Conservation (phyloP, 2,329 filamentous ascomycete species). For the Claviceps citrina region DNA sequence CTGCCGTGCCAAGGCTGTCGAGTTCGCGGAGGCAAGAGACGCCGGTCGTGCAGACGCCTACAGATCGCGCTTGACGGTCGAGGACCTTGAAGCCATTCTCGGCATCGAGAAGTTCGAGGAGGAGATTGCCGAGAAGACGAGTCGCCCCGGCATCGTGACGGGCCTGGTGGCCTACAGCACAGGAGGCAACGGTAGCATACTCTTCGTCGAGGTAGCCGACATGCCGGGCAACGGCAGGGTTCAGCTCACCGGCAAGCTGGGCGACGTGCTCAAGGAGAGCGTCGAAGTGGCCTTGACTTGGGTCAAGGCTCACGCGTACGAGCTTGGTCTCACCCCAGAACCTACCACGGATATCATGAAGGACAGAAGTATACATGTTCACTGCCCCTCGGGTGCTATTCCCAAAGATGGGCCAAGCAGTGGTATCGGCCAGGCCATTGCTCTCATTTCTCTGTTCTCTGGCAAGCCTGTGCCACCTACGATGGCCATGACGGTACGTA, state of each 20-base stretch:
- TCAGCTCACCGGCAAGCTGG: slow-evolving; percentile 89
- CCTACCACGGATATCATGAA: slow-evolving; percentile 90
- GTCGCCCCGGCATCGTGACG: slow-evolving; percentile 81
- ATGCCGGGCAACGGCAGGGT: slow-evolving; percentile 90
- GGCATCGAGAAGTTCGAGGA: slow-evolving; percentile 90
- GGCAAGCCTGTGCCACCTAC: slow-evolving; percentile 76
- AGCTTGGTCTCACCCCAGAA: slow-evolving; percentile 68
- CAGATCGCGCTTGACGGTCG: slow-evolving; percentile 53
- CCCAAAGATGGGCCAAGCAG: slow-evolving; percentile 84
- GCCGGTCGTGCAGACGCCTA: slow-evolving; percentile 52
- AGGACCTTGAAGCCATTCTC: slow-evolving; percentile 78
- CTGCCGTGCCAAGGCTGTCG: slow-evolving; percentile 86
- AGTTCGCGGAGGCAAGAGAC: slow-evolving; percentile 84
- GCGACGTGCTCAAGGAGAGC: slow-evolving; percentile 90
- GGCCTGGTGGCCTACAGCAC: slow-evolving; percentile 89
- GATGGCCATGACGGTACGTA: slow-evolving; percentile 77
- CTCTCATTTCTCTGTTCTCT: slow-evolving; percentile 77
- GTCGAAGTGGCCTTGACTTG: slow-evolving; percentile 92
- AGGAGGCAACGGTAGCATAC: slow-evolving; percentile 83
- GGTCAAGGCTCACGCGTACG: slow-evolving; percentile 92
- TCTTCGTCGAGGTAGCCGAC: slow-evolving; percentile 96
- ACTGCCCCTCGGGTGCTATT: slow-evolving; percentile 87
- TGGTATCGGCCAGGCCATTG: slow-evolving; percentile 86
- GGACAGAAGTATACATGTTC: slow-evolving; percentile 82
- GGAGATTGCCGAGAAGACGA: slow-evolving; percentile 77